These are phyloP conservation scores for Mucor plumbeus DNA, from an alignment of 371 early-diverging fungal genomes.

Conservation along the genomic window DNA sequence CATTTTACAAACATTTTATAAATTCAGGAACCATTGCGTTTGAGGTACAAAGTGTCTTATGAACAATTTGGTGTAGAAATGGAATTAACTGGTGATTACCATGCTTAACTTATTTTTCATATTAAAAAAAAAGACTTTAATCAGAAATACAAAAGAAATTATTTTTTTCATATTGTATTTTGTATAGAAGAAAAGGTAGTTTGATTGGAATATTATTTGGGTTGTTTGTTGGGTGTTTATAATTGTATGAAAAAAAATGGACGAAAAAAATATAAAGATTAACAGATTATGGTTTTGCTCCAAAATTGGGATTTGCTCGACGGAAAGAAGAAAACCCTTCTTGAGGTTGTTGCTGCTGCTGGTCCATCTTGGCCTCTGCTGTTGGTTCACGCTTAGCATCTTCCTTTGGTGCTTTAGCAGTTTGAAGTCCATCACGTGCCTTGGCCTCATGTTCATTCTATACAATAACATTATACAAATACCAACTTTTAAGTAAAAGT, in stretches of 20 bases:
- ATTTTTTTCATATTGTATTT: no score
- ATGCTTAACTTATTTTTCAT: constrained; percentile 16
- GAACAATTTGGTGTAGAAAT: constrained; percentile 74
- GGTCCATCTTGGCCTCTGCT: neutral
- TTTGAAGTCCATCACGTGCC: neutral
- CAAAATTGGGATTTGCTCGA: constrained; percentile 9
- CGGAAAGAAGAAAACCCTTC: constrained; percentile 11
- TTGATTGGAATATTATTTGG: constrained; percentile 6
- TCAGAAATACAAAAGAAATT: no score
- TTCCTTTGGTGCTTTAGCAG: neutral
- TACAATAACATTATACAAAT: no score
- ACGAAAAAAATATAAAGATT: no score
- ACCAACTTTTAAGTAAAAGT: neutral
- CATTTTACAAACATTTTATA: neutral
- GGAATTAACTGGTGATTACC: constrained; percentile 69
- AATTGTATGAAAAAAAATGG: neutral
- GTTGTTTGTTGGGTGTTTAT: constrained; percentile 1
- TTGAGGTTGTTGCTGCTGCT: neutral
- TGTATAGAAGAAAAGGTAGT: no score
- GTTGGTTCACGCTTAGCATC: neutral
- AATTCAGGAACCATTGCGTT: constrained; percentile 61
- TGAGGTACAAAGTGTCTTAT: constrained; percentile 76
- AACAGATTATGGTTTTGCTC: neutral
- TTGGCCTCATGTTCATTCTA: constrained; percentile 13
- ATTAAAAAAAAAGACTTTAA: neutral